phyloP scores from a whole-genome alignment of 2,329 filamentous ascomycete genomes.

The Curvularia hawaiiensis region DNA sequence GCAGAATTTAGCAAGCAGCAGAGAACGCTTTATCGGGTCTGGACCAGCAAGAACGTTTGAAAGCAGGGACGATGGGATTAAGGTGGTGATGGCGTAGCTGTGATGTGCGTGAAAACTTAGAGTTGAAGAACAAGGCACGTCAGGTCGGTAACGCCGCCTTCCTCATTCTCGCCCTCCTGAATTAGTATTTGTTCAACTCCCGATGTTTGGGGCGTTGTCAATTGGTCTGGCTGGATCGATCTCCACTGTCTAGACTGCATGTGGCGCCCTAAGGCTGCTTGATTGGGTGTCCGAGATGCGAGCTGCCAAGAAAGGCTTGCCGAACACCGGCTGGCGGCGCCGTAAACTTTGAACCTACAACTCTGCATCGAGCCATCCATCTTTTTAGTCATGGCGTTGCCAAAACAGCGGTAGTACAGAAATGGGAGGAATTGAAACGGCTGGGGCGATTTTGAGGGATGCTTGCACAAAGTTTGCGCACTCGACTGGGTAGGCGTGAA shows the following conservation, averaged over 20 bases:
- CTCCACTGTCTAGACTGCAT: neutral
- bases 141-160: neutral
- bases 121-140: neutral
- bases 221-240: neutral
- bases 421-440: neutral
- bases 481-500: neutral
- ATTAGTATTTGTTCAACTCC: neutral
- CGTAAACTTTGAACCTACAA: conserved; percentile 3
- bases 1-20: neutral
- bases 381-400: neutral
- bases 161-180: neutral
- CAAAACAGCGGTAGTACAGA: neutral
- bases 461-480: neutral
- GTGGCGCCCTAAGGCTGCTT: neutral
- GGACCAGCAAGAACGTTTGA: neutral
- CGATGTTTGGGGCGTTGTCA: neutral
- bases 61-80: neutral
- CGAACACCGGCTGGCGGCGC: neutral
- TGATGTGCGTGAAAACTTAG: neutral
- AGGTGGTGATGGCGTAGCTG: conserved; percentile 5
- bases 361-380: neutral
- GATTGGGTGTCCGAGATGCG: neutral
- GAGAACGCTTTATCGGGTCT: neutral
- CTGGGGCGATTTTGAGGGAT: neutral
- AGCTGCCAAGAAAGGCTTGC: neutral